Evolutionary conservation across 305 asterid genomes (phyloP).

Genomic region (Ajuga reptans): DNA sequence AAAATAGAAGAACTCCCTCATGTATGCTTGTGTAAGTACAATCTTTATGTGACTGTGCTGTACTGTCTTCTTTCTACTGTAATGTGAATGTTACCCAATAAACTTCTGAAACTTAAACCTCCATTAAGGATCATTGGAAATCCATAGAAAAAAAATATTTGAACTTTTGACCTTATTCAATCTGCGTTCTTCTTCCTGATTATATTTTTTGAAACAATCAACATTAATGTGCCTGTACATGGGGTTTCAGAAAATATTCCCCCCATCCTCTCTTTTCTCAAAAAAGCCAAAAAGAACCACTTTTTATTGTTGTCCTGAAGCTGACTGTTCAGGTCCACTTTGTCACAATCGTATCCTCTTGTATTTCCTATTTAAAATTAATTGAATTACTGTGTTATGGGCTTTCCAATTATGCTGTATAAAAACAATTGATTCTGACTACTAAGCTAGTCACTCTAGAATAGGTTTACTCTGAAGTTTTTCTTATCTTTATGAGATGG

Average conservation of each 20-base stretch:
- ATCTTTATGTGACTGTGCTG: not conserved
- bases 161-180: no score
- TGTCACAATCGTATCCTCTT: not conserved
- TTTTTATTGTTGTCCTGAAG: not conserved
- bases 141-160: not conserved
- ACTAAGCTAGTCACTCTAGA: not conserved
- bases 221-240: not conserved
- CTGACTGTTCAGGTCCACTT: not conserved
- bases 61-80: not conserved
- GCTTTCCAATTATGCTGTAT: not conserved
- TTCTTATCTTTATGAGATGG: not conserved
- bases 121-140: not conserved
- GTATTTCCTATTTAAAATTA: not conserved
- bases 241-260: not conserved
- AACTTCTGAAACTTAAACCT: not conserved
- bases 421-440: not conserved
- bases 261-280: not conserved
- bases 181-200: not conserved
- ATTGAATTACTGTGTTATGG: not conserved
- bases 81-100: not conserved
- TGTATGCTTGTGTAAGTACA: not conserved
- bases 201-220: not conserved
- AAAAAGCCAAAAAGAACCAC: not conserved
- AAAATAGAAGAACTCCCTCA: not conserved
- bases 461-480: not conserved